Percentiles rank a stretch among this genome's conserved stretches.
phyloP scores from a whole-genome alignment of 2,329 filamentous ascomycete species.

The Fusarium redolens region DNA sequence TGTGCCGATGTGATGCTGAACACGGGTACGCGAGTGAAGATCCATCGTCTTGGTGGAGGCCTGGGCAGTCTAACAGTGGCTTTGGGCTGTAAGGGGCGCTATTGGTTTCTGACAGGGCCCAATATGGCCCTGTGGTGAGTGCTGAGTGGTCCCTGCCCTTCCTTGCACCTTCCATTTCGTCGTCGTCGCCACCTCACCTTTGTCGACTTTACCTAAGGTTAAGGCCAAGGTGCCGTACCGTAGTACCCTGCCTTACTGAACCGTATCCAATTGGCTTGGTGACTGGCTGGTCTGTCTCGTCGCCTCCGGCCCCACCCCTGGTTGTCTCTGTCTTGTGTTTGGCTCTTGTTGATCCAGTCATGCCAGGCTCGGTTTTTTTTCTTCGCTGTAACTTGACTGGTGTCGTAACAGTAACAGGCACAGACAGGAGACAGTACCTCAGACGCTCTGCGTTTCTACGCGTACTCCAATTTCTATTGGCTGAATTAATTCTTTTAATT shows the following conservation, averaged over 20 bases:
- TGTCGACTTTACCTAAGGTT: not conserved
- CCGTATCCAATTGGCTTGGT: not conserved
- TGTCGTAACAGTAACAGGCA: slow-evolving; percentile 5
- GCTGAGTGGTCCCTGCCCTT: slow-evolving; percentile 3
- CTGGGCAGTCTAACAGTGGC: slow-evolving; percentile 2
- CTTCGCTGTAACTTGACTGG: slow-evolving; percentile 6
- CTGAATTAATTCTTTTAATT: not conserved
- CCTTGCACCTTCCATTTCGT: slow-evolving; percentile 27
- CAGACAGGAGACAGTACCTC: not conserved
- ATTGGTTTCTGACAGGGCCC: slow-evolving; percentile 22
- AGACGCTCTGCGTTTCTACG: not conserved
- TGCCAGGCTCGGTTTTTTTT: slow-evolving; percentile 20
- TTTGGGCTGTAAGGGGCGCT: not conserved
- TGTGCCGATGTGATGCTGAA: slow-evolving; percentile 15
- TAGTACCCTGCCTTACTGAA: too few species aligned
- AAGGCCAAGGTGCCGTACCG: too few species aligned
- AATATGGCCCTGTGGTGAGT: not conserved
- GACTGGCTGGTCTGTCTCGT: not conserved
- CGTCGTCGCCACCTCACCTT: slow-evolving; percentile 25
- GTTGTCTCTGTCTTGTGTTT: slow-evolving; percentile 11
- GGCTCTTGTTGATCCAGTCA: slow-evolving; percentile 7
- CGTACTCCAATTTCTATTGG: not conserved
- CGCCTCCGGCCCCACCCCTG: slow-evolving; percentile 23
- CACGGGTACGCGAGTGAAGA: slow-evolving; percentile 24
- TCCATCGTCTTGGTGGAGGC: slow-evolving; percentile 29